Conservation (phyloP, 1,284 basidiomycete genomes). For the Cryptococcus amylolentus region DNA sequence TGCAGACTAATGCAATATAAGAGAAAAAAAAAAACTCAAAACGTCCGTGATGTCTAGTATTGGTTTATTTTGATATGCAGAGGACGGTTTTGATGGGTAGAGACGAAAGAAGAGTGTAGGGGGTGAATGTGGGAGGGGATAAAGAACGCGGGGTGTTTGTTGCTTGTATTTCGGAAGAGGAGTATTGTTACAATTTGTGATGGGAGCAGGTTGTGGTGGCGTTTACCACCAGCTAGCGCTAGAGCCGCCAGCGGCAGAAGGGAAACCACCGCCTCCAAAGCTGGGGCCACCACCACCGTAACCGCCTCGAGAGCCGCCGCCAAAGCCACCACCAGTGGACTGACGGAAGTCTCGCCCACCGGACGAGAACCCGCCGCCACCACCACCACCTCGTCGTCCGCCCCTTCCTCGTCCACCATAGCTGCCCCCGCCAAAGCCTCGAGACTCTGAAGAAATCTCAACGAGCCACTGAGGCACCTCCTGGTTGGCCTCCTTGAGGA, state of each 20-base stretch:
- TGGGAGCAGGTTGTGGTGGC: not conserved
- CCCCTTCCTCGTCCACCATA: slow-evolving; percentile 58
- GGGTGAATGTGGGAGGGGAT: not conserved
- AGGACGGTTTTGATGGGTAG: slow-evolving; percentile 1
- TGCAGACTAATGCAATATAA: not conserved
- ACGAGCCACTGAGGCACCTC: slow-evolving; percentile 85
- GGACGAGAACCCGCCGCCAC: slow-evolving; percentile 57
- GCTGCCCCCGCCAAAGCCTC: slow-evolving; percentile 60
- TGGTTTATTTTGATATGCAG: not conserved
- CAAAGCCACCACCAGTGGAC: slow-evolving; percentile 57
- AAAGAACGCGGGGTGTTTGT: not conserved
- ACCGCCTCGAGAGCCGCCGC: slow-evolving; percentile 60
- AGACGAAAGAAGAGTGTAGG: not conserved
- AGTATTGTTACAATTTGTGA: not conserved
- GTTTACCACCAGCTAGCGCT: slow-evolving; percentile 50
- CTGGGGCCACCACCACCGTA: slow-evolving; percentile 28
- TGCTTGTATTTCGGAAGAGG: slow-evolving; percentile 1
- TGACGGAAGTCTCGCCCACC: slow-evolving; percentile 54
- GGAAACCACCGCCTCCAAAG: slow-evolving; percentile 40
- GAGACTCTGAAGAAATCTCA: slow-evolving; percentile 74
- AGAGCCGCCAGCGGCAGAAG: slow-evolving; percentile 41
- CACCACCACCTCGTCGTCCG: slow-evolving; percentile 50
- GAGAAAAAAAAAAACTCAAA: not conserved
- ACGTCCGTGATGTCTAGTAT: slow-evolving; percentile 9
- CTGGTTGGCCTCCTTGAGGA: slow-evolving; percentile 83